These are phyloP conservation scores for Lactifluus echinatus DNA, from an alignment of 768 basidiomycete species.

Conservation along the genomic window DNA sequence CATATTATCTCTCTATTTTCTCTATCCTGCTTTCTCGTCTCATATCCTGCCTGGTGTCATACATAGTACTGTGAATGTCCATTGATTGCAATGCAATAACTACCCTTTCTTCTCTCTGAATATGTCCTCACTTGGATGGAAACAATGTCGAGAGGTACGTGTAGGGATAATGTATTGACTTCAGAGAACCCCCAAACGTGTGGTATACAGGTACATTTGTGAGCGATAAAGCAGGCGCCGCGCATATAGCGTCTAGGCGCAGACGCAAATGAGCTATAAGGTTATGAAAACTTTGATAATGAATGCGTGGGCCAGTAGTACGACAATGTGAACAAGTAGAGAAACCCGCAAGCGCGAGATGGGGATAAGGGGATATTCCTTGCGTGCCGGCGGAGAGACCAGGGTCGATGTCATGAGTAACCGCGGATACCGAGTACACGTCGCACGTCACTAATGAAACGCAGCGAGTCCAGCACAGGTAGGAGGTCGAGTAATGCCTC, in stretches of 20 bases:
- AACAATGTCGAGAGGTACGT: not conserved
- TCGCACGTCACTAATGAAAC: slow-evolving; percentile 94
- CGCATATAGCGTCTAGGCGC: slow-evolving; percentile 15
- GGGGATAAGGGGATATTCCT: not conserved
- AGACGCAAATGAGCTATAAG: slow-evolving; percentile 15
- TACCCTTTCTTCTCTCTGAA: not conserved
- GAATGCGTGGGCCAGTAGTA: slow-evolving; percentile 3
- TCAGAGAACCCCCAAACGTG: slow-evolving; percentile 3
- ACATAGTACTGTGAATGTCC: slow-evolving; percentile 5
- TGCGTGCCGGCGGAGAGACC: not conserved
- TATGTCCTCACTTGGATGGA: not conserved
- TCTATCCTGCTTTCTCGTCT: slow-evolving; percentile 2
- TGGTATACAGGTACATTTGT: slow-evolving; percentile 21
- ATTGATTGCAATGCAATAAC: slow-evolving; percentile 10
- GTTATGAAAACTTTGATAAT: slow-evolving; percentile 11
- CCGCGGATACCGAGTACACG: slow-evolving; percentile 74
- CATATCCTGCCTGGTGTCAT: slow-evolving; percentile 9
- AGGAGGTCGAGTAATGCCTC: slow-evolving; percentile 93
- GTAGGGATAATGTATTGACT: slow-evolving; percentile 11
- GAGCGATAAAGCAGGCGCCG: slow-evolving; percentile 14
- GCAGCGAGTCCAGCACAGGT: slow-evolving; percentile 89
- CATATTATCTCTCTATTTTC: slow-evolving; percentile 12
- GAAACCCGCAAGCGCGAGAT: not conserved
- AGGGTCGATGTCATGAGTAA: slow-evolving; percentile 32
- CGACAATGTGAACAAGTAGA: not conserved